These are phyloP conservation scores for Melastoma candidum DNA, from an alignment of 441 rosid species.

Conservation along the genomic window DNA sequence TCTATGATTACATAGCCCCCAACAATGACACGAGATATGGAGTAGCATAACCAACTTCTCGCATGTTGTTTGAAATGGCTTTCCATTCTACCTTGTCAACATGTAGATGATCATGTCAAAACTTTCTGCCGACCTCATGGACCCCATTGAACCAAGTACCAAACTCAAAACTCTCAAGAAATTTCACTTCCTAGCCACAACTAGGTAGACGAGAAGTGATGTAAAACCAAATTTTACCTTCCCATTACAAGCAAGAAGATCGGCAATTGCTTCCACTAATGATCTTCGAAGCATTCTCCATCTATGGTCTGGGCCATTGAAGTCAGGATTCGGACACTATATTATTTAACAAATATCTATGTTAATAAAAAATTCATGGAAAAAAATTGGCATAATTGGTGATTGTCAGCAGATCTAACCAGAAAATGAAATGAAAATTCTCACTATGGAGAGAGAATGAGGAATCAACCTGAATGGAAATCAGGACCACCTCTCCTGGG, in stretches of 20 bases:
- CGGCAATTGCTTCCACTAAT: conserved; percentile 52
- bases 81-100: too few relatives aligned
- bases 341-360: conserved; percentile 6
- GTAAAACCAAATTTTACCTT: conserved; percentile 28
- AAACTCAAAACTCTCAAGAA: too few relatives aligned
- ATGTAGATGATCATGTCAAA: too few relatives aligned
- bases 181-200: too few relatives aligned
- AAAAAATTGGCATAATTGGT: neutral
- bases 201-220: too few relatives aligned
- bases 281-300: conserved; percentile 68
- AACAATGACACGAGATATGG: too few relatives aligned
- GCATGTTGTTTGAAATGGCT: too few relatives aligned
- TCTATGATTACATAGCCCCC: neutral
- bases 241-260: conserved; percentile 47
- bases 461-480: conserved; percentile 46
- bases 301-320: conserved; percentile 51
- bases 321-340: conserved; percentile 77
- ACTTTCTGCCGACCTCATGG: too few relatives aligned
- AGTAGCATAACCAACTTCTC: too few relatives aligned
- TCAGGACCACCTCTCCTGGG: conserved; percentile 51
- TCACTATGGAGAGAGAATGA: conserved; percentile 1
- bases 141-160: too few relatives aligned
- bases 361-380: neutral
- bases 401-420: neutral
- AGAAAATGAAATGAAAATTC: neutral